Evolutionary conservation across 805 yeast species (phyloP), one percentile per base, ranked within the genome.

Genomic region (Schwanniomyces pseudopolymorphus): DNA sequence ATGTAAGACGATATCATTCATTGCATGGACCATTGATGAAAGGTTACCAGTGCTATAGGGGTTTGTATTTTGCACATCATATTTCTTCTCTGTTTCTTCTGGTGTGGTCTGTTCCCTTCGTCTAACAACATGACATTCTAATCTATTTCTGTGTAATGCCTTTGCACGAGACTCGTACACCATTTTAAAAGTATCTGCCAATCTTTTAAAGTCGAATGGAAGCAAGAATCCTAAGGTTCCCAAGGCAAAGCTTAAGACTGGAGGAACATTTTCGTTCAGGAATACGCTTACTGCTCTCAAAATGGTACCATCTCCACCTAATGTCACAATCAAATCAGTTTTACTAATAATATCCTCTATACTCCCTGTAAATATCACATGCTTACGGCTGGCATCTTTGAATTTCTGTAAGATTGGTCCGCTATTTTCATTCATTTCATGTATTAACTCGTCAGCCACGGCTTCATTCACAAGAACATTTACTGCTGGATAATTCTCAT

Each of bases 281-380:
- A 91, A 91, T 56, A 82, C 70, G 4, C 94, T 82, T 0, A 89
- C 92, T 0, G 92, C 96, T 45, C 91, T 78, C 38, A 91, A 65
- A 45, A 89, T 89, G 0, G 97, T 91, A 4, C 98, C 98, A 64
- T 91, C 98, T 16, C 98, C 98, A n/a, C 98, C 98, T 33, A 91
- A 66, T 0, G 96, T 87, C 7, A 91, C 90, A 33, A 91, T 69
- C 37, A 91, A 64, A 59, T 91, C 98, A 0, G 96, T 80, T 55
- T 83, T 87, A 9, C 70, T 56, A 1, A 81, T 75, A 37, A 89
- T 80, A 8, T 83, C 85, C 9, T 71, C 66, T 14, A 64, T 64
- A 3, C 77, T 56, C 0, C 95, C 94, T 0, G 91, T 79, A 57
- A 74, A 81, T 1, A 88, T 35, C 68, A 41, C 36, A 19, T 21